Conservation (phyloP, 495 filamentous ascomycete genomes). For the Venustampulla echinocandica region DNA sequence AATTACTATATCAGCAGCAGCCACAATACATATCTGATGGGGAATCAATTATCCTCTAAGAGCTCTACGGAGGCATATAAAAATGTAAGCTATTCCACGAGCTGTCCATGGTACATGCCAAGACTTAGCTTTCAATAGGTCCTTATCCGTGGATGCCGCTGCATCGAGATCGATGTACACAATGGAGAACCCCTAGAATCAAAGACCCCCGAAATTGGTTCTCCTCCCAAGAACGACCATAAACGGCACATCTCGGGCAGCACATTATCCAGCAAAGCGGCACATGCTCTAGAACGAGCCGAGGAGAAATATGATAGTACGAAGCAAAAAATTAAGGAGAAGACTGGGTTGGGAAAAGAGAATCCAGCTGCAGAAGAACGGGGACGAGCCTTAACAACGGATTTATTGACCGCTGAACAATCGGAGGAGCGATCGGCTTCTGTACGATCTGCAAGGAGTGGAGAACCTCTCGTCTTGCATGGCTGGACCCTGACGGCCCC, state of each 20-base stretch:
- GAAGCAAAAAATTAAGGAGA: conserved; percentile 11
- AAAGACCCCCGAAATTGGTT: neutral
- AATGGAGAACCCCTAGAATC: conserved; percentile 55
- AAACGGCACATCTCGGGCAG: conserved; percentile 17
- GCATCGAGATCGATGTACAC: conserved; percentile 94
- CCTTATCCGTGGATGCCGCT: conserved; percentile 75
- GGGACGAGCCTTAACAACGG: conserved; percentile 2
- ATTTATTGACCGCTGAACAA: conserved; percentile 6
- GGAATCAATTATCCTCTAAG: conserved; percentile 82
- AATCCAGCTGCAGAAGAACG: neutral
- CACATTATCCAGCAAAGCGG: conserved; percentile 17
- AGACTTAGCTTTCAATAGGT: conserved; percentile 31
- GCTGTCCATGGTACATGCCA: neutral
- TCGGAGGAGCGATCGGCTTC: conserved; percentile 12
- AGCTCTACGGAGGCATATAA: conserved; percentile 76
- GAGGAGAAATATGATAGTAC: conserved; percentile 15
- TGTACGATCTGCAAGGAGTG: conserved; percentile 9
- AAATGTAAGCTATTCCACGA: conserved; percentile 45
- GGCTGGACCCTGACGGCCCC: conserved; percentile 87
- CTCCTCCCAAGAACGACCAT: conserved; percentile 12
- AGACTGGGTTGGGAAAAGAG: conserved; percentile 1
- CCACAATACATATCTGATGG: conserved; percentile 91
- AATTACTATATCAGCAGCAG: conserved; percentile 89
- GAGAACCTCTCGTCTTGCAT: conserved; percentile 74
- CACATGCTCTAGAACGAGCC: conserved; percentile 12